Conservation (phyloP, 116 monocot genomes). For the Iris pallida region DNA sequence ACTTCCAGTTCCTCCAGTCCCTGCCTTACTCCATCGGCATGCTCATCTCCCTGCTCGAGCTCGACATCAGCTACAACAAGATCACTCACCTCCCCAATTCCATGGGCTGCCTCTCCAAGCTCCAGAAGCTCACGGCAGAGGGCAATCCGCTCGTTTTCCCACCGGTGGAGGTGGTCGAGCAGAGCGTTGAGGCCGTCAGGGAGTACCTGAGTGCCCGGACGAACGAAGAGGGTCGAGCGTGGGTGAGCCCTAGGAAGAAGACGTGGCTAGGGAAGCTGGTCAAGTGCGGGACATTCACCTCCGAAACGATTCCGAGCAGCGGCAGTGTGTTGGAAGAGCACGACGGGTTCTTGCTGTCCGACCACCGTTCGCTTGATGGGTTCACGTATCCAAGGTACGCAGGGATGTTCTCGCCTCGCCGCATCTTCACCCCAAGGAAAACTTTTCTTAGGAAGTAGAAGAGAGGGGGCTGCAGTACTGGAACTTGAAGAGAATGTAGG, state of each 20-base stretch:
- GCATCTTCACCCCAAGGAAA: conserved; percentile 34
- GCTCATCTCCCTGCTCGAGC: conserved; percentile 59
- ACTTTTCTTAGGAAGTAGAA: not conserved
- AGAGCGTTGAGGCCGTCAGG: conserved; percentile 46
- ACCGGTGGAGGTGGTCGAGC: conserved; percentile 53
- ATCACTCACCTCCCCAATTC: conserved; percentile 64
- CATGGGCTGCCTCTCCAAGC: conserved; percentile 55
- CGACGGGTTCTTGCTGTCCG: conserved; percentile 18
- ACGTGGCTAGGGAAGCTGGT: conserved; percentile 54
- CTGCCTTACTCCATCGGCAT: conserved; percentile 83
- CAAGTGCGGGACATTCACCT: conserved; percentile 41
- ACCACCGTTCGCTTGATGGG: conserved; percentile 36
- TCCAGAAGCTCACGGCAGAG: conserved; percentile 40
- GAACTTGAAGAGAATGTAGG: too few relatives aligned
- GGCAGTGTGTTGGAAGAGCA: conserved; percentile 5
- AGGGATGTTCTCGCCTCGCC: conserved; percentile 38
- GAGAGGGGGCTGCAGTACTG: too few relatives aligned
- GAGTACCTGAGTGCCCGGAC: conserved; percentile 54
- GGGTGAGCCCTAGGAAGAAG: conserved; percentile 12
- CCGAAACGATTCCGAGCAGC: not conserved
- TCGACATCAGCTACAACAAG: conserved; percentile 84
- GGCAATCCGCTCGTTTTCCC: conserved; percentile 78
- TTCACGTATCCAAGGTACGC: conserved; percentile 17
- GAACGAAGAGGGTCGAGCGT: conserved; percentile 11
- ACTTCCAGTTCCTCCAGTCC: conserved; percentile 60